Base-by-base conservation (phyloP, 208 protist species). In the Crithidia fasciculata region DNA sequence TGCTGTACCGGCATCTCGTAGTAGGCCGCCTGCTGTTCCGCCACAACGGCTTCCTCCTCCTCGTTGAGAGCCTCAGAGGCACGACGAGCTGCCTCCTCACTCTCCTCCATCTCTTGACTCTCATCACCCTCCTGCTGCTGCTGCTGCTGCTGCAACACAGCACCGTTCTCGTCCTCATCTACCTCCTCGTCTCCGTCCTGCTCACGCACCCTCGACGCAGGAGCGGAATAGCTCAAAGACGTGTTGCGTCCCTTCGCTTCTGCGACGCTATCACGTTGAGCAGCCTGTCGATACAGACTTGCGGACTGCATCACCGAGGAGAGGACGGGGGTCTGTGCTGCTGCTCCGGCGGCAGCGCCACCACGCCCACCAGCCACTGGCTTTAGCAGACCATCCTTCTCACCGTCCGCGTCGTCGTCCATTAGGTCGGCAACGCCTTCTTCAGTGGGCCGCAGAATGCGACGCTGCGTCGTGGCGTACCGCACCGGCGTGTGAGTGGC, bases 1-100 rank as follows among this genome's bases (percentile, higher is more conserved):
- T 78, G 44, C 36, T 74, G 56, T 19, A 76, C 28, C 10, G 66
- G 37, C 45, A 61, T 69, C 60, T 88, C 84, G 18, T 79, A 69
- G 45, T 69, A 74, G 63, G 60, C 15, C 45, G 66, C 28, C 63
- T 80, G 75, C 54, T 74, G 69, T 49, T 80, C 44, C 28, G 28
- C 47, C 6, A 63, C 47, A 12, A 63, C 50, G 16, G 53, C 8
- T n/a, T 50, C 60, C 28, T 74, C 44, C 9, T 40, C 41, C 47
- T 54, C 40, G 13, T 3, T 9, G 3, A 39, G 8, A 1, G 18
- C 63, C 49, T 64, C 18, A 3, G 5, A 0, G 16, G 28, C 36
- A 5, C 9, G 50, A 19, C 15, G 18, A 43, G 45, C 45, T 49
- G 7, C 7, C 60, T 12, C 16, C 45, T 13, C 3, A 2, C 19